Evolutionary conservation across 2,329 filamentous ascomycete species (phyloP), one percentile per base, ranked within the genome.

Genomic region (Fusarium lyarnte): DNA sequence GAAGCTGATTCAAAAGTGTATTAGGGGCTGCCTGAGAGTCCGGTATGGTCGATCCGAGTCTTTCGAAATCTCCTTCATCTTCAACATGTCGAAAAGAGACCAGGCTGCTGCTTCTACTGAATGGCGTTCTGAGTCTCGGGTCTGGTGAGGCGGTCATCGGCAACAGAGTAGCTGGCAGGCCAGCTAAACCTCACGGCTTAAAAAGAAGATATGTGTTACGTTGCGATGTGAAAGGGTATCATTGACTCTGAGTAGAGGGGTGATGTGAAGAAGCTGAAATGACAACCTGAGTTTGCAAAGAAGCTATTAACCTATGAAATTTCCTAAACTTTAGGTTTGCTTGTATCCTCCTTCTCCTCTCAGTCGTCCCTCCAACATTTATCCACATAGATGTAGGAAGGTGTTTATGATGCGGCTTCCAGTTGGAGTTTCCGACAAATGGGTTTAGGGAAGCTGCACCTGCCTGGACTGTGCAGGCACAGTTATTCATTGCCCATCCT

Each of bases 61-160:
- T 64, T 39, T 66, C 38, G 19, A 69, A 66, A 5, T 63, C 66
- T 45, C 58, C 52, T 47, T 69, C 67, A 57, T 74, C 63, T 14
- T 53, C 45, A 33, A 63, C 11, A 35, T 49, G 58, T 4, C 36
- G 45, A 23, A 66, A 66, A 8, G 65, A 70, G 36, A 31, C 54
- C 42, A 72, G n/a, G 36, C 60, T 63, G 46, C 46, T 65, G 16
- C 47, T 25, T 38, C 39, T 63, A 23, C 46, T 38, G 27, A 47
- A 46, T 23, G 41, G 36, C 31, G 31, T 45, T 54, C 25, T 27
- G 45, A 49, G 36, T 16, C 23, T 27, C 27, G 47, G 52, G 3
- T 25, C 58, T 33, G 58, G 49, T 11, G 64, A 66, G n/a, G 47
- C 41, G 16, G 47, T 23, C 73, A 74, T 75, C 12, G 8, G 33